These are phyloP conservation scores for Chrysoporthe puriensis DNA, from an alignment of 2,329 filamentous ascomycete genomes.

Conservation along the genomic window DNA sequence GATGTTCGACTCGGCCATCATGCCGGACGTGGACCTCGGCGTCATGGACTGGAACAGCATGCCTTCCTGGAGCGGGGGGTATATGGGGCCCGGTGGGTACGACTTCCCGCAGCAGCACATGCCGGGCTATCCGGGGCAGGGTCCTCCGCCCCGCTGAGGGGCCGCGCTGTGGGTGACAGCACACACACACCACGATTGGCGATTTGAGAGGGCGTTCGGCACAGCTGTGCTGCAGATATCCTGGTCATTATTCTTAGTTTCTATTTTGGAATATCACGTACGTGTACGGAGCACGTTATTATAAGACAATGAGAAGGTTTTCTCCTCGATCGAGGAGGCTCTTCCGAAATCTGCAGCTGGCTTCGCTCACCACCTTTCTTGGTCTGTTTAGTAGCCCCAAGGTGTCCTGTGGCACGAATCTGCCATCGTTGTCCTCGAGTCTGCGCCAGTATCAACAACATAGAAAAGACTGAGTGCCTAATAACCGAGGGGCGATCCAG, in stretches of 20 bases:
- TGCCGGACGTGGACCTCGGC: conserved; percentile 36
- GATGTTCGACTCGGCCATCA: conserved; percentile 37
- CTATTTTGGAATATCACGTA: not conserved
- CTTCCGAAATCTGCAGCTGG: not conserved
- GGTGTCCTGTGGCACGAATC: not conserved
- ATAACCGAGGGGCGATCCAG: too few relatives aligned
- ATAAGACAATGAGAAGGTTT: not conserved
- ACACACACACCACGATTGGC: not conserved
- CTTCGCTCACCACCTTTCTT: not conserved
- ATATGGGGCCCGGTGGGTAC: conserved; percentile 21
- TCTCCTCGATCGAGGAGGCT: not conserved
- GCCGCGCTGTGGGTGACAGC: not conserved
- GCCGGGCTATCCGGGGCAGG: conserved; percentile 10
- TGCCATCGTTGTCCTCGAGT: not conserved
- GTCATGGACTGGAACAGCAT: conserved; percentile 56
- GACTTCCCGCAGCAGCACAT: conserved; percentile 15
- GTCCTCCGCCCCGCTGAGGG: not conserved
- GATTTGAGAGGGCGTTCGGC: not conserved
- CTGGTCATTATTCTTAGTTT: not conserved
- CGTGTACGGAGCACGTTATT: not conserved
- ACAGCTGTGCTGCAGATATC: not conserved
- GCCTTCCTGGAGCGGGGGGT: conserved; percentile 41
- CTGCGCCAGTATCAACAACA: too few relatives aligned
- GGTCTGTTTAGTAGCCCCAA: too few relatives aligned
- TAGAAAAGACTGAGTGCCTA: too few relatives aligned